Conservation (phyloP, 1,284 basidiomycete genomes). For the Moesziomyces antarcticus region DNA sequence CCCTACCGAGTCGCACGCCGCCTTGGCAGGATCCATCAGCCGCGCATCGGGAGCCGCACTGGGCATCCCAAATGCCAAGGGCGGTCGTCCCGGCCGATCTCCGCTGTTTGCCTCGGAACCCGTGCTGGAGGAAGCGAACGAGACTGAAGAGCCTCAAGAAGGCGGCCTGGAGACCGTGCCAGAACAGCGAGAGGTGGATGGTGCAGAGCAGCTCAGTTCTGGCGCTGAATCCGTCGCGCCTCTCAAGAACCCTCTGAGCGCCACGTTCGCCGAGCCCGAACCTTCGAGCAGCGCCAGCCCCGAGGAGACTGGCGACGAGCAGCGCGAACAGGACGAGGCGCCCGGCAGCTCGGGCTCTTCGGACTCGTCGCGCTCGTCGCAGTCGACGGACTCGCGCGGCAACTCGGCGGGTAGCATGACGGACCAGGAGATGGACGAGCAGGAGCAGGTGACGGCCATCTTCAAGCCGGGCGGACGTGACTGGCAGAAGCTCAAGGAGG, state of each 20-base stretch:
- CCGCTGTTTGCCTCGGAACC: slow-evolving; percentile 48
- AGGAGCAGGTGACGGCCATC: slow-evolving; percentile 60
- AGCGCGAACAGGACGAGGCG: slow-evolving; percentile 30
- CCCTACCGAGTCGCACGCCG: slow-evolving; percentile 28
- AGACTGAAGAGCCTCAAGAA: slow-evolving; percentile 15
- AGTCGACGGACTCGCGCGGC: slow-evolving; percentile 27
- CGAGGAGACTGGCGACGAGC: slow-evolving; percentile 6
- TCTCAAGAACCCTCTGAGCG: slow-evolving; percentile 33
- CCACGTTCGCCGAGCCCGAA: slow-evolving; percentile 42
- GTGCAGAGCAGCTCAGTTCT: slow-evolving; percentile 6
- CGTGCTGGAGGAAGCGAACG: slow-evolving; percentile 33
- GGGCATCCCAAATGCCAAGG: slow-evolving; percentile 30
- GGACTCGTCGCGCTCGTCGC: slow-evolving; percentile 39
- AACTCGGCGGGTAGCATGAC: slow-evolving; percentile 33
- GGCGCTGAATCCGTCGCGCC: slow-evolving; percentile 1
- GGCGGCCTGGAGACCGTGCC: slow-evolving; percentile 2
- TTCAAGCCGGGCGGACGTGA: slow-evolving; percentile 55
- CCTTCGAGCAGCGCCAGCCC: not conserved
- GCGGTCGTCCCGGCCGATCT: slow-evolving; percentile 36
- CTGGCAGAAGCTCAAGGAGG: slow-evolving; percentile 60
- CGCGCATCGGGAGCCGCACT: slow-evolving; percentile 34
- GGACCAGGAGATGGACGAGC: slow-evolving; percentile 41
- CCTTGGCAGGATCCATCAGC: slow-evolving; percentile 31
- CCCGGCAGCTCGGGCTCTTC: slow-evolving; percentile 37
- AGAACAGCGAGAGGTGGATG: slow-evolving; percentile 12